Base-by-base conservation (phyloP, 2,329 filamentous ascomycete species). In the Akanthomyces dipterigenus region DNA sequence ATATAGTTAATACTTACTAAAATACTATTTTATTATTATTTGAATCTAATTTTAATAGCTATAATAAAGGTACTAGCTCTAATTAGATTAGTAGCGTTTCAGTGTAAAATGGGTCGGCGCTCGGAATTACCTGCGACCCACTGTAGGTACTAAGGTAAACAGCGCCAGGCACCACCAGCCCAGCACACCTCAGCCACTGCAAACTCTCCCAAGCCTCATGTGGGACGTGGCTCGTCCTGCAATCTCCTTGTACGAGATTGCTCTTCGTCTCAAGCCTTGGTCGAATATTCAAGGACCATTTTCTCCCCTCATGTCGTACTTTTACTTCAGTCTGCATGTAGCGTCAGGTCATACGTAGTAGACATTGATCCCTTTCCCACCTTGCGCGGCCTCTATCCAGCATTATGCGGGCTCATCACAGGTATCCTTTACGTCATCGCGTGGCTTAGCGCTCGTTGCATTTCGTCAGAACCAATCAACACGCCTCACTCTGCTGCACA, bases 201-300 rank as follows among this genome's bases (percentile, higher is more conserved):
- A 34, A 5, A 18, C 12, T 18, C 22, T 34, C 42, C 16, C 22
- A 50, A 48, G 55, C 43, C 55, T 50, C 45, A 58, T 50, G 56
- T 59, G 56, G 56, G 56, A 59, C 56, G 38, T 53, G 56, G 56
- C 57, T 60, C 49, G 20, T 54, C 57, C 57, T 60, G 57, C 49
- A 60, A 53, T 60, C 28, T 60, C 57, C 48, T 36, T 22, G 46
- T 43, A 60, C 57, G 20, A 60, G 48, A 20, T 26, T 60, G 22
- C 49, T 22, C 38, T 36, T 22, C 28, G 14, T 40, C 6, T 34
- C 3, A 8, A 31, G 24, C 46, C 24, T 12, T 28, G 14, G 20
- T 3, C 24, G 8, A 9, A 5, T 4, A 48, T 48, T 24, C 45
- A 48, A 26, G 31, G n/a, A 18, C n/a, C 18, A 14, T 36, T 4